Evolutionary conservation across 2,329 filamentous ascomycete genomes (phyloP).

Genomic region (Lecanicillium sp.): DNA sequence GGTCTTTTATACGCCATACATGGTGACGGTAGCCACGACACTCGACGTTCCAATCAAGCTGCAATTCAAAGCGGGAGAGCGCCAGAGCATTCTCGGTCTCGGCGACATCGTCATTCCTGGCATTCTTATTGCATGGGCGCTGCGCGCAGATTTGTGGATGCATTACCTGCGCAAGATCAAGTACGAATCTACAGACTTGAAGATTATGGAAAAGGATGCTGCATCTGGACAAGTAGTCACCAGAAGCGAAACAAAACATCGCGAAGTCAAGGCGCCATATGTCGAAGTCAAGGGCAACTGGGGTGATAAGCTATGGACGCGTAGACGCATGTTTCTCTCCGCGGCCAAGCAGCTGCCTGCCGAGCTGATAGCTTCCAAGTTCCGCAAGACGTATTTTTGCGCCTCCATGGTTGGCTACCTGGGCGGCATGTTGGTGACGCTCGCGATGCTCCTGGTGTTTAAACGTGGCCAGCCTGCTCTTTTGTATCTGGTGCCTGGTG

Average conservation of each 20-base stretch:
- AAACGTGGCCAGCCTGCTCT: conserved; percentile 83
- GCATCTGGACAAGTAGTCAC: conserved; percentile 25
- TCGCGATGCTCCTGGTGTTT: conserved; percentile 69
- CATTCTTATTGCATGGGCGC: conserved; percentile 77
- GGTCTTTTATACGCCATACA: conserved; percentile 80
- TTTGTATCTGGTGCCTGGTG: conserved; percentile 83
- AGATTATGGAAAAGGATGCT: conserved; percentile 23
- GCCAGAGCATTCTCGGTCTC: conserved; percentile 74
- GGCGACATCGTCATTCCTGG: conserved; percentile 93
- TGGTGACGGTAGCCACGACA: conserved; percentile 80
- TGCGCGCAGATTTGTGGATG: conserved; percentile 86
- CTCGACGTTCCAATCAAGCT: conserved; percentile 92
- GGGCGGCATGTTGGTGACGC: conserved; percentile 66
- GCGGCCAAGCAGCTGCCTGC: conserved; percentile 17
- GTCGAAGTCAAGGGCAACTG: conserved; percentile 61
- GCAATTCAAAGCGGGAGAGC: conserved; percentile 61
- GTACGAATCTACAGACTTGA: conserved; percentile 27
- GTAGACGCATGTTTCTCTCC: conserved; percentile 18
- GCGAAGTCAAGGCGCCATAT: conserved; percentile 43
- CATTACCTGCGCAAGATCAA: conserved; percentile 65
- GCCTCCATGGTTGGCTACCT: conserved; percentile 71
- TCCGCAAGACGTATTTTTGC: conserved; percentile 80
- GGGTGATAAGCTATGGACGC: conserved; percentile 78
- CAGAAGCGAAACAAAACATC: conserved; percentile 30
- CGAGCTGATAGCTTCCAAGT: conserved; percentile 37